These are phyloP conservation scores for Rachicladosporium sp. DNA, from an alignment of 2,329 filamentous ascomycete genomes.

Conservation along the genomic window DNA sequence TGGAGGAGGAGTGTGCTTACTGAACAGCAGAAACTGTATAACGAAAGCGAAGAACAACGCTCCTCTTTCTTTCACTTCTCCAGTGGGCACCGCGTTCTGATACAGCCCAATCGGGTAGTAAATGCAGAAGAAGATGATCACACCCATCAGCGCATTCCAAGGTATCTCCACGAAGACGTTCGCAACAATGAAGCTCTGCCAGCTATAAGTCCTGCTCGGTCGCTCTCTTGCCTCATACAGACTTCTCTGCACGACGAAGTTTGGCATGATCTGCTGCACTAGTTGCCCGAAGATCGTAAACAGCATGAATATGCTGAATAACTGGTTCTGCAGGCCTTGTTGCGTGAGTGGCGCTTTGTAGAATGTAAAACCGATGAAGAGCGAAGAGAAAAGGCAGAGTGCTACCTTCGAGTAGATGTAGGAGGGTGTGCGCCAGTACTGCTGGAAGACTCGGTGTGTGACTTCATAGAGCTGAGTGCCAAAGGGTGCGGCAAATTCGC, in stretches of 20 bases:
- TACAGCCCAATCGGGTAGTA: conserved; percentile 79
- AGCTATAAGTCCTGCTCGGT: conserved; percentile 72
- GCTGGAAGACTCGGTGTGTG: conserved; percentile 65
- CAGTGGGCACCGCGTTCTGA: conserved; percentile 51
- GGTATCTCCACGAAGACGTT: conserved; percentile 77
- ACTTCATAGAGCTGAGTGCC: conserved; percentile 54
- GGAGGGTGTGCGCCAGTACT: conserved; percentile 81
- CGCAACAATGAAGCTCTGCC: conserved; percentile 73
- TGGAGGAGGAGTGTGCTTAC: conserved; percentile 36
- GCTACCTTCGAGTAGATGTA: conserved; percentile 77
- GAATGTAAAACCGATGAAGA: conserved; percentile 80
- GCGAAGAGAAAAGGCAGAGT: conserved; percentile 51
- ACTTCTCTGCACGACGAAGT: conserved; percentile 69
- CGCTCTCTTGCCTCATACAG: conserved; percentile 78
- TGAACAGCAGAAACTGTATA: conserved; percentile 54
- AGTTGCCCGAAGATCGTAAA: conserved; percentile 69
- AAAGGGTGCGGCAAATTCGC: conserved; percentile 74
- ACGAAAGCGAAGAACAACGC: conserved; percentile 69
- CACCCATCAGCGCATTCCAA: conserved; percentile 65
- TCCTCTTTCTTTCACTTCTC: conserved; percentile 54
- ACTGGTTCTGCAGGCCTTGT: conserved; percentile 73
- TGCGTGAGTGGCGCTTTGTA: conserved; percentile 58
- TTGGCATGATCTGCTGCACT: conserved; percentile 71
- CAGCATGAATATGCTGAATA: conserved; percentile 78
- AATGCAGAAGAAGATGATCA: conserved; percentile 69